Evolutionary conservation across 441 rosid species (phyloP), one percentile per base, ranked within the genome.

Genomic region (Macaranga tanarius): DNA sequence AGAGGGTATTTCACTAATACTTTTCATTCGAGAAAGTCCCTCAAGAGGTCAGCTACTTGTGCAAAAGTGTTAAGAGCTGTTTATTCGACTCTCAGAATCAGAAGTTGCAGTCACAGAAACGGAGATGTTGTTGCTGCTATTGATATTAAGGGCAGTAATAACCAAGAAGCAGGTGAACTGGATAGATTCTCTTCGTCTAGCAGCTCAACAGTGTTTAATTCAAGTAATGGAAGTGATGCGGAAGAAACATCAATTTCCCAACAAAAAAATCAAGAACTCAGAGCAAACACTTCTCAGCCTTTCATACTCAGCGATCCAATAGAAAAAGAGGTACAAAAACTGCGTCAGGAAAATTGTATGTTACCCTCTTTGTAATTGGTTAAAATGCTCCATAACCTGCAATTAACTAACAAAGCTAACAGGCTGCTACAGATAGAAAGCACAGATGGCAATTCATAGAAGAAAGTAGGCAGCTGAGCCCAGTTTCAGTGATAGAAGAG

Each of bases 131-230:
- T 48, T 48, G 2, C 61, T 38, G 69, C 48, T 58, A 62, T 60
- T 48, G 73, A 81, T 70, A 72, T 54, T 20, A 55, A 57, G 42
- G 20, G 28, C 20, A 64, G 59, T 69, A 61, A 63, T 54, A 31
- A 38, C 58, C 75, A 72, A 44, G 77, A 80, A 73, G 77, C 45
- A 20, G 78, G 71, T 50, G 85, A 81, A 40, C 28, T 65, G 0
- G 80, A 81, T 45, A 68, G 70, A 58, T 80, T 73, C 75, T 85
- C 86, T 63, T 73, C 82, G 0, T 76, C 80, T 38, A 77, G 86
- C 74, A 71, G 78, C 80, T 63, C 77, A 62, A 81, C 83, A 7
- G 75, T 76, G 60, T 82, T 75, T 45, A 66, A 78, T 76, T 88
- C 87, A 70, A 80, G 83, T 69, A 71, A 80, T 4, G 80, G 76